A percentile compares a stretch with the other conserved stretches of the same genome.
phyloP scores from a whole-genome alignment of 2,329 filamentous ascomycete genomes.

The Ophiostoma sp. region DNA sequence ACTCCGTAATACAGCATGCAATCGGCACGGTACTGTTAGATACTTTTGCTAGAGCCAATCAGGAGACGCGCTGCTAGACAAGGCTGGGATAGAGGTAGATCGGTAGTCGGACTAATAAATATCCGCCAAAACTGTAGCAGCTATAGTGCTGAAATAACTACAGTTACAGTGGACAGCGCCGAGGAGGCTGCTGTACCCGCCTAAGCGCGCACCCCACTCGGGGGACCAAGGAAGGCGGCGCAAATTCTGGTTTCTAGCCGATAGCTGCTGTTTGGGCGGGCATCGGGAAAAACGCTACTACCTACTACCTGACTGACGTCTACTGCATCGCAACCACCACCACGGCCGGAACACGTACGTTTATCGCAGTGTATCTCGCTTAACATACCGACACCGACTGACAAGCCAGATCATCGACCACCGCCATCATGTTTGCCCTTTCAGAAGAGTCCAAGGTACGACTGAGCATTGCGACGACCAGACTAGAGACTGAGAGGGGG shows the following conservation, averaged over 20 bases:
- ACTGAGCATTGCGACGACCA: background rate
- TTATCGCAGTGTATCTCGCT: background rate
- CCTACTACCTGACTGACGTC: background rate
- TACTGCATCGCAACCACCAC: conserved; percentile 1
- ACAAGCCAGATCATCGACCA: background rate
- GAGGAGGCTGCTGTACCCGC: background rate
- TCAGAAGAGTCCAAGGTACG: conserved; percentile 95
- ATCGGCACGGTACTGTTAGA: background rate
- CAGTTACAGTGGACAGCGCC: conserved; percentile 8
- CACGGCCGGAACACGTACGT: background rate
- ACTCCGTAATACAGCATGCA: background rate
- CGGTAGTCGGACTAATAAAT: conserved; percentile 19
- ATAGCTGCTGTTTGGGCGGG: background rate
- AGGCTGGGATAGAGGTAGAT: background rate
- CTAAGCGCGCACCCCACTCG: background rate
- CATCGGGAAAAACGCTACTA: background rate
- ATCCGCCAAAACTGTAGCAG: conserved; percentile 15
- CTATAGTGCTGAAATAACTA: background rate
- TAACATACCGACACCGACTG: background rate
- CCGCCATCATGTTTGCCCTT: conserved; percentile 55
- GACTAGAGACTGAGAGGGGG: background rate
- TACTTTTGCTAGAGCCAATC: background rate
- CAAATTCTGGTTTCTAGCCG: conserved; percentile 4
- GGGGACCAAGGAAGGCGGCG: conserved; percentile 8
- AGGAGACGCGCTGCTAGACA: conserved; percentile 17